Evolutionary conservation across 148 eudicot species (phyloP).

Genomic region (Silene uniflora): DNA sequence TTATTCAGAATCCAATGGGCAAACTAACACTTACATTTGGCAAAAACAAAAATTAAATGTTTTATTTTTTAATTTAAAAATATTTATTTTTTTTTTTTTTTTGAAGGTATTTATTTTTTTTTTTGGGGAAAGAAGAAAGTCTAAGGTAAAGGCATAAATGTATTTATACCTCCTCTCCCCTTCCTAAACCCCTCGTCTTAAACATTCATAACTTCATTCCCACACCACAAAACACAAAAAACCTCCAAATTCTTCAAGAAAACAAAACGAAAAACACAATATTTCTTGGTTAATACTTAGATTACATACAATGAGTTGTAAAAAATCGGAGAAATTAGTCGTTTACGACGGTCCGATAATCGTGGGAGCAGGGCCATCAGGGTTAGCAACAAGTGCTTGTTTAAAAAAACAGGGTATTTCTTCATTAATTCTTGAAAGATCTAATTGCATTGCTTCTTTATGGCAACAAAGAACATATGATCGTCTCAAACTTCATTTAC

Average conservation of each 20-base stretch:
- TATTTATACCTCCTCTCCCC: constrained; percentile 28
- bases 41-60: background rate
- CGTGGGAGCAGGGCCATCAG: constrained; percentile 95
- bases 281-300: background rate
- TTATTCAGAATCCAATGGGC: constrained; percentile 3
- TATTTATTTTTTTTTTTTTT: too few relatives aligned
- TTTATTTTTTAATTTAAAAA: background rate
- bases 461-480: constrained; percentile 82
- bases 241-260: too few relatives aligned
- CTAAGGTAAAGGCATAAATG: constrained; percentile 18
- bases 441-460: constrained; percentile 84
- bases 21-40: background rate
- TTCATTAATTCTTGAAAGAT: constrained; percentile 66
- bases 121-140: constrained; percentile 9
- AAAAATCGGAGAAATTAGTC: constrained; percentile 15
- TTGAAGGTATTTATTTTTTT: too few relatives aligned
- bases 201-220: constrained; percentile 9
- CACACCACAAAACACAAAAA: background rate
- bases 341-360: constrained; percentile 67
- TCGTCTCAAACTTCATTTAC: constrained; percentile 85
- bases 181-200: constrained; percentile 7
- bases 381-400: constrained; percentile 81
- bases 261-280: constrained; percentile 2
- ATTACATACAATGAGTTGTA: constrained; percentile 38
- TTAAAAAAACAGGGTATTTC: constrained; percentile 49